Conservation (phyloP, 148 eudicot species). For the Limonium bicolor region DNA sequence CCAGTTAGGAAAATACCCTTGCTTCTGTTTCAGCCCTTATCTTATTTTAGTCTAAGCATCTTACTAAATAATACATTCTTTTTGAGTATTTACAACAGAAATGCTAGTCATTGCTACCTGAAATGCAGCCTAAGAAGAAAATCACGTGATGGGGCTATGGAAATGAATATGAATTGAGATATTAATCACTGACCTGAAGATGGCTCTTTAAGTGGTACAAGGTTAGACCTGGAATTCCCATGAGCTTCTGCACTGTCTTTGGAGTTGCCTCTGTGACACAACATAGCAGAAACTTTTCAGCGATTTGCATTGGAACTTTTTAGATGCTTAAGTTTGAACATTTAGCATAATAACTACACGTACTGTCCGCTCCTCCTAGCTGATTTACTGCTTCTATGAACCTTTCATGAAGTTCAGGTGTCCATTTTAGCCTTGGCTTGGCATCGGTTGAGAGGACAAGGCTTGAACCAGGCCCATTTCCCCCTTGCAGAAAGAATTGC, state of each 20-base stretch:
- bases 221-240: conserved; percentile 17
- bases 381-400: conserved; percentile 50
- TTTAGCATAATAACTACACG: conserved; percentile 5
- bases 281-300: neutral
- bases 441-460: conserved; percentile 90
- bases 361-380: conserved; percentile 61
- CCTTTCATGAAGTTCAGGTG: conserved; percentile 43
- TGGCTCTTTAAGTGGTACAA: conserved; percentile 20
- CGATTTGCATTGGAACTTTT: neutral
- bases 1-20: too few species aligned
- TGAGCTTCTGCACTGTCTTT: conserved; percentile 12
- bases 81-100: too few species aligned
- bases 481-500: conserved; percentile 60
- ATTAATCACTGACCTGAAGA: conserved; percentile 20
- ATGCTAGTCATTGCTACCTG: too few species aligned
- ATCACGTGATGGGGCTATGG: neutral
- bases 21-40: too few species aligned
- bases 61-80: too few species aligned
- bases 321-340: neutral
- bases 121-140: neutral
- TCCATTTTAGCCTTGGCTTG: conserved; percentile 77
- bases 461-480: conserved; percentile 44
- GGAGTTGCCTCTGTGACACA: conserved; percentile 42
- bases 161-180: neutral
- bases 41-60: too few species aligned